A percentile compares a stretch with the other conserved stretches of the same genome.
Conservation (phyloP, 192 early-diverging fungal species). For the Coemansia erecta region DNA sequence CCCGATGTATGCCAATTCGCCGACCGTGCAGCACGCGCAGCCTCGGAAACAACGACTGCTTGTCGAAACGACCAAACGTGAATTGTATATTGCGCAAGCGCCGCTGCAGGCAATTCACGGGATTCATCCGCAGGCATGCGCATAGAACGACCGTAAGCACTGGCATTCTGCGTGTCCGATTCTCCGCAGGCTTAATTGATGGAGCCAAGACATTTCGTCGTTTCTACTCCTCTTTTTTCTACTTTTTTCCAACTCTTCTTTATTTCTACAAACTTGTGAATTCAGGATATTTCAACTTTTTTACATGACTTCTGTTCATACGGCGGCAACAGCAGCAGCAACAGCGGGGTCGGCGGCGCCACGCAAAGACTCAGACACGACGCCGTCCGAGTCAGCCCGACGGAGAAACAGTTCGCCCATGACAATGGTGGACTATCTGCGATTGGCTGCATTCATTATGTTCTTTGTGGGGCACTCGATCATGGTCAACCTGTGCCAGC, state of each 20-base stretch:
- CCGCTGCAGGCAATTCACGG: too few species aligned
- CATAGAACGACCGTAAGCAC: too few species aligned
- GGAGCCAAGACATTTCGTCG: neutral
- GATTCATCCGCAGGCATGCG: too few species aligned
- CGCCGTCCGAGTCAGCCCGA: conserved; percentile 5
- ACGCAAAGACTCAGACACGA: conserved; percentile 7
- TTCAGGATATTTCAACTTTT: neutral
- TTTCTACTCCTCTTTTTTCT: neutral
- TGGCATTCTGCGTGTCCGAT: too few species aligned
- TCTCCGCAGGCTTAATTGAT: too few species aligned
- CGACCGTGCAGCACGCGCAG: too few species aligned
- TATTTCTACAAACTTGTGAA: neutral
- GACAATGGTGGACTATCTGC: conserved; percentile 25
- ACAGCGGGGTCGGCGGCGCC: neutral
- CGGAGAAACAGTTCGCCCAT: conserved; percentile 50
- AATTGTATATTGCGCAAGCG: too few species aligned
- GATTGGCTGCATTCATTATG: conserved; percentile 27
- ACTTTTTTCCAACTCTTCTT: neutral
- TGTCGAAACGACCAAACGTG: too few species aligned
- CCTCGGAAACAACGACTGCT: too few species aligned
- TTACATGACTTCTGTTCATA: conserved; percentile 3
- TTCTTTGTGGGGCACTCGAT: conserved; percentile 45
- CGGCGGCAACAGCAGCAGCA: neutral
- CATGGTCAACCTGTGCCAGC: conserved; percentile 48
- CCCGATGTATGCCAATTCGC: too few species aligned